Evolutionary conservation across 2,329 filamentous ascomycete genomes (phyloP), one percentile per base, ranked within the genome.

Genomic region (Trichoderma simmonsii): DNA sequence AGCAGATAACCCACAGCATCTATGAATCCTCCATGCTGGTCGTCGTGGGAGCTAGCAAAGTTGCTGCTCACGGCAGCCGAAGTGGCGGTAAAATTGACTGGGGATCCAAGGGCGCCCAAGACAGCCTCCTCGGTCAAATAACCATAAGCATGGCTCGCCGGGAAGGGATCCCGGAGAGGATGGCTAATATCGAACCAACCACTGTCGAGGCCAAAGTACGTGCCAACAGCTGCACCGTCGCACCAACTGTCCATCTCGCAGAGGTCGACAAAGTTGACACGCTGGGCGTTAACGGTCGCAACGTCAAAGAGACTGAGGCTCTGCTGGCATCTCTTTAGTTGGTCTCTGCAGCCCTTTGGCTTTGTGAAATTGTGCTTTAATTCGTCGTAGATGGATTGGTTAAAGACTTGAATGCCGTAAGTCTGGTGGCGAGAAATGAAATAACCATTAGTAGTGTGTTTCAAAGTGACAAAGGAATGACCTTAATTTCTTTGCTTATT

Each of bases 181-280:
- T 90, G 86, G 4, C 88, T 84, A 71, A 92, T 89, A 75, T 91
- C 89, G 75, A 91, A 90, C 62, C 85, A 83, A 39, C 87, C 88
- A 54, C 85, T 83, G 24, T 85, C 84, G 75, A 84, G 61, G n/a
- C n/a, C 86, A 76, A 85, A 86, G 81, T 90, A 92, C 1, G 86
- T 83, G 0, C 79, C 78, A 74, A 90, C 83, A 7, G 91, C 87
- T 28, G 87, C 81, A 73, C 87, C 86, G 9, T 83, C 85, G 75
- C 86, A 80, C 54, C 80, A 81, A 73, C 87, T 87, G 26, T 85
- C 86, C 73, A 88, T 83, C 0, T 85, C 87, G 79, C 81, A 83
- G 3, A 80, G 77, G 21, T 80, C 79, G 30, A 66, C 60, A 3
- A 77, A 75, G 4, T 79, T 77, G 1, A 73, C 73, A 7, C 79